These are phyloP conservation scores for Calocera cornea DNA, from an alignment of 768 basidiomycete species.

Conservation along the genomic window DNA sequence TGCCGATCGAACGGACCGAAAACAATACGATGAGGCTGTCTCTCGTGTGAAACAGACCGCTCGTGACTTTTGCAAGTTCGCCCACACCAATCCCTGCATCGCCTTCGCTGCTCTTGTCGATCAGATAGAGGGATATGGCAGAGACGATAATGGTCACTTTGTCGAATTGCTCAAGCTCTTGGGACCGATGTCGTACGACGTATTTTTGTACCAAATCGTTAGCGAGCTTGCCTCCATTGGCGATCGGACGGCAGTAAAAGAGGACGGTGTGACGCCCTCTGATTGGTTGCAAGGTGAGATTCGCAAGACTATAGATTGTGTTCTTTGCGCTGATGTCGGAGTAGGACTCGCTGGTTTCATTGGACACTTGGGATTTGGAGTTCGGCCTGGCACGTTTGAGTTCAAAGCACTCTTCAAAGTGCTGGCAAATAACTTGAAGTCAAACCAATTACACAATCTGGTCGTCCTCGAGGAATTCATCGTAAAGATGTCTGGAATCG, in stretches of 20 bases:
- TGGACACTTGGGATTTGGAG: slow-evolving; percentile 60
- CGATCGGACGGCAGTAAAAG: slow-evolving; percentile 67
- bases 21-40: not conserved
- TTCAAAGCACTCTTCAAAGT: slow-evolving; percentile 36
- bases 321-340: slow-evolving; percentile 16
- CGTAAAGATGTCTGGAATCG: slow-evolving; percentile 89
- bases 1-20: slow-evolving; percentile 4
- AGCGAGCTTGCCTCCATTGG: slow-evolving; percentile 60
- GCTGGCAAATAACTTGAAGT: slow-evolving; percentile 7
- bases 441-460: slow-evolving; percentile 33
- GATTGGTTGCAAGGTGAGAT: slow-evolving; percentile 85
- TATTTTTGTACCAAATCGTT: slow-evolving; percentile 73
- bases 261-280: slow-evolving; percentile 79
- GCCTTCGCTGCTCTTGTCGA: slow-evolving; percentile 80
- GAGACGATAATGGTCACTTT: slow-evolving; percentile 40
- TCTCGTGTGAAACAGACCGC: slow-evolving; percentile 27
- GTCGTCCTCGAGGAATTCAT: slow-evolving; percentile 86
- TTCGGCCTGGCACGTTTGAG: slow-evolving; percentile 25
- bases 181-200: slow-evolving; percentile 88
- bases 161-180: slow-evolving; percentile 81
- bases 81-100: slow-evolving; percentile 86
- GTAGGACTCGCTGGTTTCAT: slow-evolving; percentile 85
- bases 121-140: slow-evolving; percentile 88
- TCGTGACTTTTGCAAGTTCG: slow-evolving; percentile 79
- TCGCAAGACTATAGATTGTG: not conserved